Evolutionary conservation across 768 basidiomycete species (phyloP).

Genomic region (Gelatoporia subvermispora): DNA sequence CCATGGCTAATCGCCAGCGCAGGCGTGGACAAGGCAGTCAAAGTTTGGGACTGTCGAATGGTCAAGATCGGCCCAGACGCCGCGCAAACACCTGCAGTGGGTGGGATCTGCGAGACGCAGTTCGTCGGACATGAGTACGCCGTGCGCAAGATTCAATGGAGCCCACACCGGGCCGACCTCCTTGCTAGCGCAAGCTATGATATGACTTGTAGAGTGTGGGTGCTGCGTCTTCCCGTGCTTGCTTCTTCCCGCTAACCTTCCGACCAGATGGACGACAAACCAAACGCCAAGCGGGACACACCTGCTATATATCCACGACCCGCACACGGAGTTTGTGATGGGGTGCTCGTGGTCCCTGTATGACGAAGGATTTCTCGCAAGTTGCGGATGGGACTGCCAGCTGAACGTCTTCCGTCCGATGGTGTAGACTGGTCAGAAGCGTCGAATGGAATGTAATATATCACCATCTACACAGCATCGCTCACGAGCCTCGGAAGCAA

Average conservation of each 20-base stretch:
- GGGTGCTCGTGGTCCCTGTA: conserved; percentile 91
- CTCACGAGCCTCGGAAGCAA: no score
- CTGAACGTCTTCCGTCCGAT: conserved; percentile 62
- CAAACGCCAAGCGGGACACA: conserved; percentile 46
- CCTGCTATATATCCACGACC: conserved; percentile 69
- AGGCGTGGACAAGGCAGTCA: conserved; percentile 72
- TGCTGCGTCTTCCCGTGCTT: conserved; percentile 12
- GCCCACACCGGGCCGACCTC: conserved; percentile 68
- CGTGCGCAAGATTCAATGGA: conserved; percentile 85
- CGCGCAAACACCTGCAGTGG: conserved; percentile 44
- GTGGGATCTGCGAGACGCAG: conserved; percentile 65
- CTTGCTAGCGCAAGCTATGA: conserved; percentile 82
- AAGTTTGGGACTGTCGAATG: conserved; percentile 89
- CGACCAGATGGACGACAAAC: conserved; percentile 63
- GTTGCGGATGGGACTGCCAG: conserved; percentile 89
- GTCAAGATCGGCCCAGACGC: conserved; percentile 48
- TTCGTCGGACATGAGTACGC: conserved; percentile 88
- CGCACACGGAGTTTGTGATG: conserved; percentile 93
- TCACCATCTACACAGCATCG: no score
- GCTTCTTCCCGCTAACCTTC: neutral
- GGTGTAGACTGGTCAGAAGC: conserved; percentile 22
- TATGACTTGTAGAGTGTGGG: conserved; percentile 92
- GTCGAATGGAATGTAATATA: no score
- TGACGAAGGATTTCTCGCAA: conserved; percentile 82
- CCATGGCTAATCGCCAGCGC: conserved; percentile 73